Evolutionary conservation across 768 basidiomycete genomes (phyloP), one percentile per base, ranked within the genome.

Genomic region (Podaxis sp.): DNA sequence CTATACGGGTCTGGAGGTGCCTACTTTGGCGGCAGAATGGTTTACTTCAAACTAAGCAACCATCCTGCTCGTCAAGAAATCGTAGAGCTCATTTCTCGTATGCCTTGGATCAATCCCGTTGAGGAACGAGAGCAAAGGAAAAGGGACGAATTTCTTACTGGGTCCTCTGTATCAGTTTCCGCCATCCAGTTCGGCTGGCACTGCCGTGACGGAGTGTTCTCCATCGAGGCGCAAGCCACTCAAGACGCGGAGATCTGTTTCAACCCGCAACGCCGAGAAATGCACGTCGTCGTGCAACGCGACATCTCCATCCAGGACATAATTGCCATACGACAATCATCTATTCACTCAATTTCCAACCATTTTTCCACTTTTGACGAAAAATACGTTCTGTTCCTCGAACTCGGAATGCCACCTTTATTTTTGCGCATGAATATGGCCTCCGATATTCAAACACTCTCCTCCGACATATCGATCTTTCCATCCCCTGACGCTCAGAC

Each of bases 141-240:
- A 25, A 71, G 70, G 29, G 66, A 71, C 7, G 52, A 53, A n/a
- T 64, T 75, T 24, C 72, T 83, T 8, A 65, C 68, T n/a, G 38
- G 64, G 2, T 64, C 66, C 17, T 38, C 46, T 7, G 71, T 83
- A 25, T 59, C 66, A 6, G 66, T 86, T 54, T 63, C 63, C 3
- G 67, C 71, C 3, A 64, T 89, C 27, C 86, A 87, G 65, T 86
- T 87, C 65, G 83, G 85, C 13, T 86, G 85, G 86, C 75, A 79
- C 66, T 87, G 86, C 63, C 78, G 85, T n/a, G 85, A 86, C 66
- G 69, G 74, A 4, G 75, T 79, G 0, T 80, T 83, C 63, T 90
- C 88, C 17, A 70, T 82, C 49, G 87, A 89, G 71, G 71, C 52
- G 46, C 50, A 49, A 60, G 60, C 9, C 40, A 50, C 50, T 12